These are phyloP conservation scores for Erythrophleum ivorense DNA, from an alignment of 331 rosid species.

Conservation along the genomic window DNA sequence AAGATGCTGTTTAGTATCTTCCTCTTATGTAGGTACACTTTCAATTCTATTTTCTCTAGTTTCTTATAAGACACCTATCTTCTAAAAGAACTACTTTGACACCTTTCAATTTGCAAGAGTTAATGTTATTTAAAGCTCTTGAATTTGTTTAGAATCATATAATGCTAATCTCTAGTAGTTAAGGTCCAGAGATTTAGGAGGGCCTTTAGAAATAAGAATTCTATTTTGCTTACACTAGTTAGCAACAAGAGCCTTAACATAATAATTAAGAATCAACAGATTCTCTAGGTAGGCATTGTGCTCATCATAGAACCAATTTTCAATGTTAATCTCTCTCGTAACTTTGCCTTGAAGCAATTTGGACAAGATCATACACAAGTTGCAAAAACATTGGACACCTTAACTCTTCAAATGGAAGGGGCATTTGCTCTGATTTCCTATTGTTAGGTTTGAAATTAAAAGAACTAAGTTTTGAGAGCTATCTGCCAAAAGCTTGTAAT, in stretches of 20 bases:
- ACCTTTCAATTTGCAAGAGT: constrained; percentile 76
- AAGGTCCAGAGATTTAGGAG: constrained; percentile 86
- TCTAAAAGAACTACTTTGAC: constrained; percentile 80
- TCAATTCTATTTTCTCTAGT: constrained; percentile 58
- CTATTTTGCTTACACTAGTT: constrained; percentile 94
- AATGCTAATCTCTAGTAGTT: constrained; percentile 86
- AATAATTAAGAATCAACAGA: constrained; percentile 85
- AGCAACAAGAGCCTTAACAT: constrained; percentile 89
- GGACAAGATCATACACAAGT: constrained; percentile 90
- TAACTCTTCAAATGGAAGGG: constrained; percentile 86
- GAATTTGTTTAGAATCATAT: constrained; percentile 76
- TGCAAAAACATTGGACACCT: constrained; percentile 96
- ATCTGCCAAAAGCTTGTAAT: constrained; percentile 73
- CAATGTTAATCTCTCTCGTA: too few species aligned
- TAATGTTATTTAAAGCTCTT: constrained; percentile 58
- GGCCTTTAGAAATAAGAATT: constrained; percentile 75
- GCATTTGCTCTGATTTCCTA: constrained; percentile 67
- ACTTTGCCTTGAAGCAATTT: too few species aligned
- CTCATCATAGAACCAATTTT: constrained; percentile 85
- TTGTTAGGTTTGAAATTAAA: constrained; percentile 64
- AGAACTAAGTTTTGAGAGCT: constrained; percentile 73
- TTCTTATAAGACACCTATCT: constrained; percentile 59
- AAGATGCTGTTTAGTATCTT: constrained; percentile 56
- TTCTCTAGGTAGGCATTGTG: constrained; percentile 86
- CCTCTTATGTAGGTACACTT: constrained; percentile 53